These are phyloP conservation scores for Diaporthe eres DNA, from an alignment of 2,329 filamentous ascomycete species.

Conservation along the genomic window DNA sequence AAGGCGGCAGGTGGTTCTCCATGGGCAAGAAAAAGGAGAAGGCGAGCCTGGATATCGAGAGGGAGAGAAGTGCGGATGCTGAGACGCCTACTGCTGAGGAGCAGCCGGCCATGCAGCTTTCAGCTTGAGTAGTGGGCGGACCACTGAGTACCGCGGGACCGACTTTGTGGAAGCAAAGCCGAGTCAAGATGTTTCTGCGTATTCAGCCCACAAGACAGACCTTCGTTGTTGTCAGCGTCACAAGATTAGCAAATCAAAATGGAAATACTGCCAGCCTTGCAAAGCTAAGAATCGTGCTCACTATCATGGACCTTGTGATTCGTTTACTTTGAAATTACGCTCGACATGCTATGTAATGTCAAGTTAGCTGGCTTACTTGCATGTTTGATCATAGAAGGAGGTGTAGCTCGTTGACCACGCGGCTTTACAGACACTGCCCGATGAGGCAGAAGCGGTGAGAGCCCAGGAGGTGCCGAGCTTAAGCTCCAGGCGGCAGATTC, in stretches of 20 bases:
- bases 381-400: background rate
- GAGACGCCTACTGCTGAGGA: slow-evolving; percentile 39
- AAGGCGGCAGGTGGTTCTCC: slow-evolving; percentile 65
- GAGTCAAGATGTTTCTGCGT: background rate
- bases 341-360: background rate
- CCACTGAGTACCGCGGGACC: background rate
- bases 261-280: slow-evolving; percentile 27
- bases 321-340: background rate
- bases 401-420: background rate
- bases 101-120: slow-evolving; percentile 22
- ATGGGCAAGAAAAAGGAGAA: slow-evolving; percentile 72
- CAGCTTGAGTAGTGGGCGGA: slow-evolving; percentile 8
- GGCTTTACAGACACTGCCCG: background rate
- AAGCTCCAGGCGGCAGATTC: slow-evolving; percentile 37
- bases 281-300: background rate
- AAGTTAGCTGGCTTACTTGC: background rate
- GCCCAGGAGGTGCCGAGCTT: slow-evolving; percentile 32
- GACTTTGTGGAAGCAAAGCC: slow-evolving; percentile 3
- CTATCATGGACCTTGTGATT: background rate
- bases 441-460: slow-evolving; percentile 36
- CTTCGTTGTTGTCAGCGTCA: slow-evolving; percentile 18
- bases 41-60: slow-evolving; percentile 68
- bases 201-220: background rate
- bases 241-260: slow-evolving; percentile 30
- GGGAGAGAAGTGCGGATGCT: slow-evolving; percentile 47